Percentiles rank a stretch among this genome's conserved stretches.
phyloP scores from a whole-genome alignment of 2,329 filamentous ascomycete genomes.

The Botrytis cinerea region DNA sequence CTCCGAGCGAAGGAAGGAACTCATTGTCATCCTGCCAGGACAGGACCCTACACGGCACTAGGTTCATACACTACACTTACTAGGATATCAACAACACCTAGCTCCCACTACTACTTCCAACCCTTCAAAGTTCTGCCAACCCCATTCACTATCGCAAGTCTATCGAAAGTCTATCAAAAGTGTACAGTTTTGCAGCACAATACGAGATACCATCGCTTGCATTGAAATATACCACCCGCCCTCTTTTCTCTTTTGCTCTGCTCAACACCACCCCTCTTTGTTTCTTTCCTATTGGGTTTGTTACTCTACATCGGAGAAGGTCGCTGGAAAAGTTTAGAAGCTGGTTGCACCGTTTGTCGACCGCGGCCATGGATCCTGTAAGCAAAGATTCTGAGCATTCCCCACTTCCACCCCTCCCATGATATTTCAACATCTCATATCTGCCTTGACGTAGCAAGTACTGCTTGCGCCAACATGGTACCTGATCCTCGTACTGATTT shows the following conservation, averaged over 20 bases:
- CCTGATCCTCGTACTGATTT: constrained; percentile 7
- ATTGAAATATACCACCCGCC: neutral
- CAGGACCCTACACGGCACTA: neutral
- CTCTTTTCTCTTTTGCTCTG: neutral
- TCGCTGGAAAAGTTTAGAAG: constrained; percentile 4
- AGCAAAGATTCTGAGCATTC: constrained; percentile 26
- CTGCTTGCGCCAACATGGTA: constrained; percentile 11
- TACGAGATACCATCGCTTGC: constrained; percentile 6
- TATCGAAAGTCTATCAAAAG: neutral
- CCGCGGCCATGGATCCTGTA: constrained; percentile 28
- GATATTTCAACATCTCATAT: constrained; percentile 5
- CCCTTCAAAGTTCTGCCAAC: neutral
- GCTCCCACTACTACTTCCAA: neutral
- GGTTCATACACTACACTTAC: neutral
- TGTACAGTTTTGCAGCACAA: neutral
- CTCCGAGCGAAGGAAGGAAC: neutral
- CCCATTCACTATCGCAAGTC: neutral
- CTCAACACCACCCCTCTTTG: neutral
- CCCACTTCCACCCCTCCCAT: constrained; percentile 17
- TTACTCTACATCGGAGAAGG: neutral
- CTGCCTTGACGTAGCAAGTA: neutral
- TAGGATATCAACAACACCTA: neutral
- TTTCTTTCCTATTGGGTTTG: neutral
- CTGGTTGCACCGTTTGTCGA: constrained; percentile 14
- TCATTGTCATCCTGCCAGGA: neutral